These are phyloP conservation scores for Phaffia australis DNA, from an alignment of 768 basidiomycete genomes.

Conservation along the genomic window DNA sequence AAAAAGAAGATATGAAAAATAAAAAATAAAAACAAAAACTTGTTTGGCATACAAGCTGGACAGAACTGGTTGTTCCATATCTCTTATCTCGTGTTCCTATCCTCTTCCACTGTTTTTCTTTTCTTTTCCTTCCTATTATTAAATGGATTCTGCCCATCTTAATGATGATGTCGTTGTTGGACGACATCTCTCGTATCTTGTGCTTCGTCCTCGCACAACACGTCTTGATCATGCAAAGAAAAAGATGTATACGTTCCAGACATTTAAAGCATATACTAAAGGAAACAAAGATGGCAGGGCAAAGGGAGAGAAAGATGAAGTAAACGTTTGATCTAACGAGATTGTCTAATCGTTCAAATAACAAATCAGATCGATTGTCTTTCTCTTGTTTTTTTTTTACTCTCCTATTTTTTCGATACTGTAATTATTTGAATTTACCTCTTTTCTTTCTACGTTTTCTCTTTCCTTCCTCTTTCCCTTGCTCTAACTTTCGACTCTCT, in stretches of 20 bases:
- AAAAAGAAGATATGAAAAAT: too few species aligned
- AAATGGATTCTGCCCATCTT: slow-evolving; percentile 1
- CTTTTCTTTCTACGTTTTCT: slow-evolving; percentile 24
- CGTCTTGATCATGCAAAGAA: too few species aligned
- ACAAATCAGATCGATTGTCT: too few species aligned
- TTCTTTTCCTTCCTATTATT: background rate
- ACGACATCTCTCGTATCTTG: background rate
- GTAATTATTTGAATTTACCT: slow-evolving; percentile 26
- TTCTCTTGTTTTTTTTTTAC: background rate
- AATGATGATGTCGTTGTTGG: background rate
- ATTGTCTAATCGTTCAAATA: background rate
- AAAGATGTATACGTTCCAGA: background rate
- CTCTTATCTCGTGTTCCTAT: background rate
- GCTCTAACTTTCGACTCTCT: background rate
- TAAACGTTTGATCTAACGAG: background rate
- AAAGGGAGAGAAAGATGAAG: too few species aligned
- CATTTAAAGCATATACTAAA: background rate
- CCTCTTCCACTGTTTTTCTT: background rate
- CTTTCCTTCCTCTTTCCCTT: background rate
- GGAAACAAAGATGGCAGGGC: too few species aligned
- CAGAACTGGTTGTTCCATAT: background rate
- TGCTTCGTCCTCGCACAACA: background rate
- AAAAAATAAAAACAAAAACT: too few species aligned
- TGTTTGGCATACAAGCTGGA: background rate
- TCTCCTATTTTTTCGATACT: slow-evolving; percentile 27